Base-by-base conservation (phyloP, 257 asterid species). In the Handroanthus guayacan region DNA sequence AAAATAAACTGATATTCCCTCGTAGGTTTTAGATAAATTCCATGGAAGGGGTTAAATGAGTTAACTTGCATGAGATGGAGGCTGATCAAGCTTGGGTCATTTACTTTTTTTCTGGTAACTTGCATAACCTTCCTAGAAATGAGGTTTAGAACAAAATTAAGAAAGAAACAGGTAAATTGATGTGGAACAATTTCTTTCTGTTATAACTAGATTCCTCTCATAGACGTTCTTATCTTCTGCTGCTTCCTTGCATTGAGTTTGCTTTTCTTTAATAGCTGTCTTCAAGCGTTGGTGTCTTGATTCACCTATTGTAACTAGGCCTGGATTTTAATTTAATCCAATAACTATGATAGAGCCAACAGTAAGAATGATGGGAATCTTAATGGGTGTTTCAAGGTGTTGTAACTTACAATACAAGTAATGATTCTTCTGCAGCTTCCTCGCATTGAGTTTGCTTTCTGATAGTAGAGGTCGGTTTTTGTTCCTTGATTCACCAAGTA, bases 41-140 rank as follows among this genome's bases (percentile, higher is more conserved):
- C 71, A 52, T 45, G 38, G 73, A 36, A 17, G 54, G 48, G 67
- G 61, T 72, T 64, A 72, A 64, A 57, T 63, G 37, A 43, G 63
- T 56, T 68, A 39, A 56, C 9, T 62, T 82, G 44, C 8, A 57
- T 31, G 43, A 58, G 60, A 43, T 62, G 50, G 56, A 31, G 64
- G 66, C 67, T n/a, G 38, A 41, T 45, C 38, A 20, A 71, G 60
- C 45, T 78, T 55, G 36, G 72, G 44, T 13, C 9, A 34, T 9
- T 48, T 64, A 44, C 3, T 54, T 64, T 47, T 37, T 57, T 39
- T 17, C 10, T 52, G 56, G 56, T 10, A 67, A 75, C 72, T 69
- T 55, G 45, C 72, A 41, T 18, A 44, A 72, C 74, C n/a, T 74
- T 77, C 41, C 12, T 52, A 31, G 71, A 38, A 61, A 43, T 38